Conservation (phyloP, 2,329 filamentous ascomycete species). For the Microdochium trichocladiopsis region DNA sequence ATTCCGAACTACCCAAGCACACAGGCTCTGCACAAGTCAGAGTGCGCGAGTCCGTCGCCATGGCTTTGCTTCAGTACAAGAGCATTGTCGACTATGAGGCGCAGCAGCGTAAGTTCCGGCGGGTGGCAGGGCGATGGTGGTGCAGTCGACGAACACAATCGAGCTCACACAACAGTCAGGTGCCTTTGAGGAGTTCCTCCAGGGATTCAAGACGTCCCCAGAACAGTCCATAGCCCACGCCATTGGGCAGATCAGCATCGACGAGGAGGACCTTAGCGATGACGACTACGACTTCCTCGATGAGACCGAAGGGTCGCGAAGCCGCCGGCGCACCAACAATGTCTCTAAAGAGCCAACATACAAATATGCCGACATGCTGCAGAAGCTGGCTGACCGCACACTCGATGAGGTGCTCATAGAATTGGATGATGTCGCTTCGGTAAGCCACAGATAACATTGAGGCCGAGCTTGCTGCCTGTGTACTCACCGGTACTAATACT, state of each 20-base stretch:
- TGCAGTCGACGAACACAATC: neutral
- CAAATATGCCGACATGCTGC: conserved; percentile 86
- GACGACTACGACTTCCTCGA: conserved; percentile 86
- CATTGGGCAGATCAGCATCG: conserved; percentile 76
- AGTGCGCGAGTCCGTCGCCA: conserved; percentile 28
- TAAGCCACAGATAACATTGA: conserved; percentile 31
- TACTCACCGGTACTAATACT: neutral
- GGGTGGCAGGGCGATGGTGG: neutral
- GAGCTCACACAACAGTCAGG: conserved; percentile 30
- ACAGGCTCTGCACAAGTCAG: neutral
- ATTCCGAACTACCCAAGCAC: too few species aligned
- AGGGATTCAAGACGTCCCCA: conserved; percentile 76
- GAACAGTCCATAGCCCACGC: conserved; percentile 70
- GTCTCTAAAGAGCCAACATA: conserved; percentile 53
- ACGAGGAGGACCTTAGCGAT: conserved; percentile 79
- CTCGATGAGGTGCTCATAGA: conserved; percentile 76
- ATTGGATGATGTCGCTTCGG: conserved; percentile 75
- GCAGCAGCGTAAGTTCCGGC: conserved; percentile 61
- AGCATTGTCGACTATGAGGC: conserved; percentile 79
- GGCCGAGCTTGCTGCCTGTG: conserved; percentile 1
- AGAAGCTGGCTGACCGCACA: conserved; percentile 77
- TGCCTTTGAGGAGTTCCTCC: conserved; percentile 82
- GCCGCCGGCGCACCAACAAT: conserved; percentile 40
- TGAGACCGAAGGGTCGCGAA: conserved; percentile 58
- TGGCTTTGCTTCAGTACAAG: conserved; percentile 80